Evolutionary conservation across 2,329 filamentous ascomycete species (phyloP).

Genomic region (Fusarium equiseti): DNA sequence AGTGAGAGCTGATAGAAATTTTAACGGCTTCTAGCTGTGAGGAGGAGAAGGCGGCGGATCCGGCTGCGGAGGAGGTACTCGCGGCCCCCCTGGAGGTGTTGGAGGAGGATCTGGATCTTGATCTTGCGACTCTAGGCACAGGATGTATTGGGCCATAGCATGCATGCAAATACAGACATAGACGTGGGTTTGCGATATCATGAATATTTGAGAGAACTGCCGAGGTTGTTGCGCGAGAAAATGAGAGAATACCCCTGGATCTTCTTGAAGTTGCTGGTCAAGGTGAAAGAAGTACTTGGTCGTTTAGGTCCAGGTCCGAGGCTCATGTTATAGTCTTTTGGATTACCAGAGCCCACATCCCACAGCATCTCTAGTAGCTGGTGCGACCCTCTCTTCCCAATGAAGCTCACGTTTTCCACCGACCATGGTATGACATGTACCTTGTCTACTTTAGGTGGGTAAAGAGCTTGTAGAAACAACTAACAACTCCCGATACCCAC

Average conservation of each 20-base stretch:
- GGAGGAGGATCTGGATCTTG: constrained; percentile 47
- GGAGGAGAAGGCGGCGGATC: constrained; percentile 48
- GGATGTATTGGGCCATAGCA: constrained; percentile 13
- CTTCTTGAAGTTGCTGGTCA: neutral
- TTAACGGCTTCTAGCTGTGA: constrained; percentile 27
- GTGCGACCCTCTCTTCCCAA: constrained; percentile 29
- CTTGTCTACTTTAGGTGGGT: constrained; percentile 15
- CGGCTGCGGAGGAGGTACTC: constrained; percentile 47
- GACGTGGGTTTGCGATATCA: constrained; percentile 10
- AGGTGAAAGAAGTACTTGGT: constrained; percentile 1
- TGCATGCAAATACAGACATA: neutral
- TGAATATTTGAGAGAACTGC: constrained; percentile 1
- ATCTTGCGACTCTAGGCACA: constrained; percentile 22
- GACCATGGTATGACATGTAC: constrained; percentile 38
- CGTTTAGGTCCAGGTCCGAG: constrained; percentile 22
- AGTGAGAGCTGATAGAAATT: neutral
- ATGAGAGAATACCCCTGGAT: neutral
- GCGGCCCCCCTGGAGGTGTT: constrained; percentile 48
- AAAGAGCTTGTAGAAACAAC: constrained; percentile 22
- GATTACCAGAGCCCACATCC: constrained; percentile 13
- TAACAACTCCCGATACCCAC: constrained; percentile 24
- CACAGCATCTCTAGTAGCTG: constrained; percentile 20
- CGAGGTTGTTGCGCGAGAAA: neutral
- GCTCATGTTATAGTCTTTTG: constrained; percentile 39
- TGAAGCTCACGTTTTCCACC: constrained; percentile 38